phyloP scores from a whole-genome alignment of 2,329 filamentous ascomycete genomes.

The Cladosporium oxysporum region DNA sequence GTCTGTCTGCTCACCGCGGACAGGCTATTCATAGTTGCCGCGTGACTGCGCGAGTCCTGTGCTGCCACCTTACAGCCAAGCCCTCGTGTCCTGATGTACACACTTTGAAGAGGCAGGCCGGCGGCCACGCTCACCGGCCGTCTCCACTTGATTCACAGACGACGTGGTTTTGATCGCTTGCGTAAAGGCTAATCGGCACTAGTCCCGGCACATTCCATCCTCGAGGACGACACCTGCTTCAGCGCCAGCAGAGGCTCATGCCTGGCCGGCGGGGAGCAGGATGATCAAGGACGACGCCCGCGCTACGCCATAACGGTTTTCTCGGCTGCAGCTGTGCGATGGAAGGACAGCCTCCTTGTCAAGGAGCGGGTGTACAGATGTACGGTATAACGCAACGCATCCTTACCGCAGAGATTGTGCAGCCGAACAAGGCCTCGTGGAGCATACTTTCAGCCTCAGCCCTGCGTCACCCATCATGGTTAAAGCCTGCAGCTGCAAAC shows the following conservation, averaged over 20 bases:
- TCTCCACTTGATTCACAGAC: slow-evolving; percentile 18
- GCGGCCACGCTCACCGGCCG: background rate
- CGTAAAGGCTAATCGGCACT: slow-evolving; percentile 20
- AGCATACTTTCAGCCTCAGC: slow-evolving; percentile 20
- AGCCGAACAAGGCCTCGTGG: slow-evolving; percentile 7
- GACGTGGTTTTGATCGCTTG: slow-evolving; percentile 17
- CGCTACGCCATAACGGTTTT: slow-evolving; percentile 13
- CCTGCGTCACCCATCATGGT: slow-evolving; percentile 12
- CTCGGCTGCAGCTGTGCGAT: slow-evolving; percentile 11
- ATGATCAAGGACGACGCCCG: slow-evolving; percentile 18
- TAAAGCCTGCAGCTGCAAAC: slow-evolving; percentile 5
- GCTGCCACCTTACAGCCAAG: background rate
- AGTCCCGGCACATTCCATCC: slow-evolving; percentile 16
- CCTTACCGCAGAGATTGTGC: background rate
- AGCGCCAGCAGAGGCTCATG: background rate
- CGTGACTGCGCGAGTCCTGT: slow-evolving; percentile 7
- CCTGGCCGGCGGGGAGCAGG: slow-evolving; percentile 5
- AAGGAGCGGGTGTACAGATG: background rate
- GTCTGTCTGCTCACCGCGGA: background rate
- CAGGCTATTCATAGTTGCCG: slow-evolving; percentile 18
- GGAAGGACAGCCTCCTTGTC: background rate
- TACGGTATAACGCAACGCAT: background rate
- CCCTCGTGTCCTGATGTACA: slow-evolving; percentile 9
- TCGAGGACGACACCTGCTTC: background rate
- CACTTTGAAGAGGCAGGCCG: slow-evolving; percentile 18